Base-by-base conservation (phyloP, 2,329 filamentous ascomycete genomes). In the Fusarium dlaminii region DNA sequence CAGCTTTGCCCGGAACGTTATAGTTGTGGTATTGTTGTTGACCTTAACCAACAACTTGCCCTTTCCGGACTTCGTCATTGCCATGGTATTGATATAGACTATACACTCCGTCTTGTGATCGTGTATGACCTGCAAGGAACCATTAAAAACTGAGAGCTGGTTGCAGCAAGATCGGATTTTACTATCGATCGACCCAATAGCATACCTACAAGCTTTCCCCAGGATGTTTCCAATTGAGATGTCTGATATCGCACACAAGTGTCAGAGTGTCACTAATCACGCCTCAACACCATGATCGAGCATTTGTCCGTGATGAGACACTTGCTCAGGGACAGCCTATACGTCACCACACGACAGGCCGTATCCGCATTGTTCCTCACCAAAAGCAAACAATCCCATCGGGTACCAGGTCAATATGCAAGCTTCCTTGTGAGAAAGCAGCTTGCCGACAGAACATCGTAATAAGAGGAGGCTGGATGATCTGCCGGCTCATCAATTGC, bases 401-500 rank as follows among this genome's bases (percentile, higher is more conserved):
- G n/a, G 17, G 37, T 45, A 17, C 7, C 14, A 11, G 29, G 59
- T 30, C 45, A 49, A 60, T 22, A 59, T 69, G 56, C 32, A 72
- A 37, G 45, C 18, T 27, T 40, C 52, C 63, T 24, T 39, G 13
- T 22, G 15, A 49, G 13, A 37, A 74, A 57, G 60, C 30, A 52
- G 24, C 42, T 52, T 58, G 20, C 63, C 34, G 46, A 32, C 22
- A 57, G 48, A 14, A 43, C 36, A 46, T 63, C n/a, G 30, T 18
- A 40, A 20, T 43, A 12, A 42, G 20, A 63, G 51, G 46, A 52
- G 24, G 32, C 24, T 36, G 22, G 20, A 27, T 15, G 40, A 56
- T 51, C 22, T 18, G 32, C 22, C 52, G 32, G 43, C 64, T 57
- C 29, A 69, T 76, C 51, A 51, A 72, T 77, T 74, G 75, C 74